These are phyloP conservation scores for Yamadazyma takamatsuzukensis DNA, from an alignment of 805 yeast genomes.

Conservation along the genomic window DNA sequence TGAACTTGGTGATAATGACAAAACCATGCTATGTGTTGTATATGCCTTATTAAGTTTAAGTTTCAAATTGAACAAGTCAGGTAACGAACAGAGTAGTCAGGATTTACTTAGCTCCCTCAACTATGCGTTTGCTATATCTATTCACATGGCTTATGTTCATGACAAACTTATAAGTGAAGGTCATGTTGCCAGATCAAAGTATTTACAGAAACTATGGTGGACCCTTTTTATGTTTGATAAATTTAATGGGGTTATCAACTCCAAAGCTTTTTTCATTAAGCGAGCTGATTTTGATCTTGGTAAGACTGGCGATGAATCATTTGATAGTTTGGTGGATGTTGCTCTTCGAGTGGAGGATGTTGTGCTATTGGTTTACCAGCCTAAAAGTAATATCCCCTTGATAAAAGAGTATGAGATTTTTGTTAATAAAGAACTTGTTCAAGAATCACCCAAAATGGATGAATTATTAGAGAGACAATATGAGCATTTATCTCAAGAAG, in stretches of 20 bases:
- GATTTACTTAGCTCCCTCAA: slow-evolving; percentile 26
- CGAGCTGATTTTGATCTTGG: slow-evolving; percentile 27
- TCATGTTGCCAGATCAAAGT: slow-evolving; percentile 9
- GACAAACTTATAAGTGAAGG: slow-evolving; percentile 3
- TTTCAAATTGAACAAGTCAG: slow-evolving; percentile 22
- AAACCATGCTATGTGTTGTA: slow-evolving; percentile 14
- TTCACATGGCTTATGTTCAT: slow-evolving; percentile 8
- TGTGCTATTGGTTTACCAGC: slow-evolving; percentile 10
- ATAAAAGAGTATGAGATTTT: too few species aligned
- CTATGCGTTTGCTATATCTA: slow-evolving; percentile 7
- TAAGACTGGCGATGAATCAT: slow-evolving; percentile 4
- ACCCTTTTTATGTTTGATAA: slow-evolving; percentile 29
- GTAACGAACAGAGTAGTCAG: slow-evolving; percentile 27
- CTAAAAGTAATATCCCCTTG: too few species aligned
- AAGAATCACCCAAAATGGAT: too few species aligned
- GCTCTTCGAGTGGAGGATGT: slow-evolving; percentile 3
- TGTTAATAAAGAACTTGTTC: neutral
- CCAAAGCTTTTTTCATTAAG: slow-evolving; percentile 24
- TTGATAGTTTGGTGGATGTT: neutral
- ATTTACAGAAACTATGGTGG: slow-evolving; percentile 32
- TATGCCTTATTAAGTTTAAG: slow-evolving; percentile 22
- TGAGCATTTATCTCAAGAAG: too few species aligned
- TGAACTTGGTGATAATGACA: slow-evolving; percentile 30
- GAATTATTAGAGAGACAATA: too few species aligned
- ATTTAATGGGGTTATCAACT: slow-evolving; percentile 26